These are phyloP conservation scores for Xylariaceae sp. DNA, from an alignment of 2,329 filamentous ascomycete species.

Conservation along the genomic window DNA sequence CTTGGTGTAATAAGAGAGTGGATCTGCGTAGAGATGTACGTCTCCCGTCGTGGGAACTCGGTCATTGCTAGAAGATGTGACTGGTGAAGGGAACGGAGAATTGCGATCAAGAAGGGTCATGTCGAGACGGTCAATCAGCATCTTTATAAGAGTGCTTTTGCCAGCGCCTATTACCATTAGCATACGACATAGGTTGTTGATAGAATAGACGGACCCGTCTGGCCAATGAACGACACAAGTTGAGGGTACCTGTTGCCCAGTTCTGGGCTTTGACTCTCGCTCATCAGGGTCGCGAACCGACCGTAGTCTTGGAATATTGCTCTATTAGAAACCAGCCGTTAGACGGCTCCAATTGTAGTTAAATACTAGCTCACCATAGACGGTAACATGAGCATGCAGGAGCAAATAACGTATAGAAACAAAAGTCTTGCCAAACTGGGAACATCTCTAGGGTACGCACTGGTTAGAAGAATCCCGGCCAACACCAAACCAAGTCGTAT, in stretches of 20 bases:
- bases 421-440: too few relatives aligned
- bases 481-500: slow-evolving; percentile 41
- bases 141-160: slow-evolving; percentile 55
- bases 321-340: too few relatives aligned
- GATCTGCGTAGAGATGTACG: slow-evolving; percentile 57
- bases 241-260: slow-evolving; percentile 40
- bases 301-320: slow-evolving; percentile 42
- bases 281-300: slow-evolving; percentile 50
- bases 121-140: slow-evolving; percentile 48
- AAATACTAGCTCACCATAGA: too few relatives aligned
- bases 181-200: neutral
- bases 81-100: slow-evolving; percentile 46
- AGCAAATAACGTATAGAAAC: too few relatives aligned
- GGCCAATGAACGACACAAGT: slow-evolving; percentile 50
- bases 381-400: too few relatives aligned
- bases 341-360: too few relatives aligned
- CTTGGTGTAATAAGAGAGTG: slow-evolving; percentile 44
- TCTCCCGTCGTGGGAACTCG: slow-evolving; percentile 54
- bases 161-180: slow-evolving; percentile 44
- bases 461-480: slow-evolving; percentile 37
- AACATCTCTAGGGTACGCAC: too few relatives aligned
- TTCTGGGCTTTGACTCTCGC: slow-evolving; percentile 34
- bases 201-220: slow-evolving; percentile 42
- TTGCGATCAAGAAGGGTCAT: slow-evolving; percentile 29
- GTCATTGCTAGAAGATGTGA: slow-evolving; percentile 48